Evolutionary conservation across 2,329 filamentous ascomycete genomes (phyloP).

Genomic region (Ophiostoma populinum): DNA sequence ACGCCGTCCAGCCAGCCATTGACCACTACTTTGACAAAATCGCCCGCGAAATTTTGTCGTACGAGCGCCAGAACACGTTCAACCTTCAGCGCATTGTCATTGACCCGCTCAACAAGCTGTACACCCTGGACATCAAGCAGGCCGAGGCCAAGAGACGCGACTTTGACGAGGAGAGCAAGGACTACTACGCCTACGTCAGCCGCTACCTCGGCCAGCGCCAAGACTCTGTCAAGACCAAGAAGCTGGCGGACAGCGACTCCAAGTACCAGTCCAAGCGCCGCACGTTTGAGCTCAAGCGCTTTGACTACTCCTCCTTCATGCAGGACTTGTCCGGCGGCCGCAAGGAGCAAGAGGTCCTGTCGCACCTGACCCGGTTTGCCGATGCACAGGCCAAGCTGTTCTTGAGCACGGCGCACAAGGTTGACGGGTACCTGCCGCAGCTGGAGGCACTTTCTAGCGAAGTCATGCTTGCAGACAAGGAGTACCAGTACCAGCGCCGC

Average conservation of each 20-base stretch:
- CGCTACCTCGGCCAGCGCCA: conserved; percentile 92
- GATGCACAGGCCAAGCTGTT: conserved; percentile 78
- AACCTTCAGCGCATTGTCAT: conserved; percentile 90
- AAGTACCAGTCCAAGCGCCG: conserved; percentile 91
- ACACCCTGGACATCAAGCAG: conserved; percentile 93
- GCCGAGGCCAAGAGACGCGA: conserved; percentile 93
- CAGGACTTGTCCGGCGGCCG: conserved; percentile 97
- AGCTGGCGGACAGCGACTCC: conserved; percentile 80
- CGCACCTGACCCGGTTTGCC: conserved; percentile 84
- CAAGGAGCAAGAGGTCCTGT: conserved; percentile 93
- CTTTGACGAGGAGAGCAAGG: conserved; percentile 96
- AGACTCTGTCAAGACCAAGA: conserved; percentile 94
- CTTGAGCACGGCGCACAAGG: conserved; percentile 65
- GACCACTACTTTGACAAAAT: conserved; percentile 99
- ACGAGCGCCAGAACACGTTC: conserved; percentile 67
- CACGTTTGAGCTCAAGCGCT: conserved; percentile 92
- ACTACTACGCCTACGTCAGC: conserved; percentile 91
- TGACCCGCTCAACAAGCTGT: conserved; percentile 79
- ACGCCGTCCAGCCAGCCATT: conserved; percentile 88
- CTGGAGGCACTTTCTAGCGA: conserved; percentile 76
- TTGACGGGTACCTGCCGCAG: conserved; percentile 74
- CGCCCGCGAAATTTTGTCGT: conserved; percentile 71
- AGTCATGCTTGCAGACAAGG: conserved; percentile 87
- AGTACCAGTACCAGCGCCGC: conserved; percentile 88
- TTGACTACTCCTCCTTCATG: conserved; percentile 98